Evolutionary conservation across 1,284 basidiomycete genomes (phyloP), one percentile per base, ranked within the genome.

Genomic region (Ceraceosorus bombacis): DNA sequence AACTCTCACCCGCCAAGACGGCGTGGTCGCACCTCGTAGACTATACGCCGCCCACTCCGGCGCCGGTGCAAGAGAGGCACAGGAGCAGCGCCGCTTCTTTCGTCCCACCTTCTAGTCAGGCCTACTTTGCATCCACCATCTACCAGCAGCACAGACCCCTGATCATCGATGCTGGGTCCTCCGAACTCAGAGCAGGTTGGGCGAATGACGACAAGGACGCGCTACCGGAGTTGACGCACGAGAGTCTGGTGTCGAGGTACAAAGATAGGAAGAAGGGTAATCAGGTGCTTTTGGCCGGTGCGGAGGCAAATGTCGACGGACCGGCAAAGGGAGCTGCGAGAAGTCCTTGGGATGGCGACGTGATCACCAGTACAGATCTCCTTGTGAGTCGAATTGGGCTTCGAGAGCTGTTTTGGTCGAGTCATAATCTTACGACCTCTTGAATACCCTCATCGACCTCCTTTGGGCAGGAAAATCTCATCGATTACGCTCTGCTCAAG

Each of bases 81-180:
- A 10, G 10, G 43, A 46, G 43, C 43, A 10, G 43, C 43, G 9
- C 43, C 27, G 27, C 27, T 27, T 27, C 27, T 3, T 27, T 27
- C 27, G 27, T 27, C 27, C 27, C 27, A 27, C 27, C 27, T 27
- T 27, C 27, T 27, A 15, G 15, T 46, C 10, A 10, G 43, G 43
- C 43, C 43, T 10, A 10, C 10, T 46, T 10, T 46, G 43, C 43
- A 46, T 46, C 62, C 37, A 68, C 69, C 56, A 70, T 64, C 66
- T 59, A 69, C 46, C 62, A 68, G 39, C 53, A 60, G 8, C 66
- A 68, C 15, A 27, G 27, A 27, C 72, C 89, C 0, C 85, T 97
- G 66, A 84, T 94, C 72, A 91, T 96, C 69, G 93, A 96, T 82
- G 93, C 95, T 78, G 81, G 93, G 60, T 86, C 90, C 5, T 88